phyloP scores from a whole-genome alignment of 1,284 basidiomycete species.

The Bjerkandera adusta region DNA sequence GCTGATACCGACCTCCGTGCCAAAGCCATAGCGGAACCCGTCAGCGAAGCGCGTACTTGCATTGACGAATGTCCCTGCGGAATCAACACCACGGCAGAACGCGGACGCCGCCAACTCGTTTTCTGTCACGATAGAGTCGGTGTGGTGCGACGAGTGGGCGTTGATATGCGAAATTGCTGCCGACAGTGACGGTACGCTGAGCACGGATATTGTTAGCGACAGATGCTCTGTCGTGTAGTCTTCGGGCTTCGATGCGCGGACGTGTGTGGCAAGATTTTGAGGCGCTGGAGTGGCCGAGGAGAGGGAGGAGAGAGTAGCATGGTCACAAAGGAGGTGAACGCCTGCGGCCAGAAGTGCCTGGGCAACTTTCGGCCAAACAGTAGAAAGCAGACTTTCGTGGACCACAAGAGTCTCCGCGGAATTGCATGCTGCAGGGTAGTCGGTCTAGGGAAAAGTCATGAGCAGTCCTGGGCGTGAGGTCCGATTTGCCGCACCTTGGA shows the following conservation, averaged over 20 bases:
- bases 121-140: conserved; percentile 93
- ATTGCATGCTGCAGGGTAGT: conserved; percentile 98
- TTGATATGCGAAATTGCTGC: conserved; percentile 91
- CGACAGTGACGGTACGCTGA: conserved; percentile 66
- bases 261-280: conserved; percentile 42
- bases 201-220: conserved; percentile 80
- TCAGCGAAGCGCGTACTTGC: conserved; percentile 96
- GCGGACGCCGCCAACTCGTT: conserved; percentile 58
- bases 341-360: conserved; percentile 64
- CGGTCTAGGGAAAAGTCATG: conserved; percentile 50
- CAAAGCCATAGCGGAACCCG: conserved; percentile 96
- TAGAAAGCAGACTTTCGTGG: conserved; percentile 68
- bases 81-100: conserved; percentile 89
- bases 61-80: conserved; percentile 93
- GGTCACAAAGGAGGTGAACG: conserved; percentile 83
- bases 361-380: conserved; percentile 82
- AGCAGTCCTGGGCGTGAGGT: no score
- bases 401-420: conserved; percentile 89
- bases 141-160: conserved; percentile 91
- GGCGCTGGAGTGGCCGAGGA: conserved; percentile 31
- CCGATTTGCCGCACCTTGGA: conserved; percentile 80
- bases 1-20: conserved; percentile 97
- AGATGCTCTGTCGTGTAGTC: conserved; percentile 91
- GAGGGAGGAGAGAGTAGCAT: conserved; percentile 55
- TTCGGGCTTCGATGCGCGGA: conserved; percentile 50